A percentile compares a stretch with the other conserved stretches of the same genome.
phyloP scores from a whole-genome alignment of 352 stramenopile species.

The Pythium coloratum region DNA sequence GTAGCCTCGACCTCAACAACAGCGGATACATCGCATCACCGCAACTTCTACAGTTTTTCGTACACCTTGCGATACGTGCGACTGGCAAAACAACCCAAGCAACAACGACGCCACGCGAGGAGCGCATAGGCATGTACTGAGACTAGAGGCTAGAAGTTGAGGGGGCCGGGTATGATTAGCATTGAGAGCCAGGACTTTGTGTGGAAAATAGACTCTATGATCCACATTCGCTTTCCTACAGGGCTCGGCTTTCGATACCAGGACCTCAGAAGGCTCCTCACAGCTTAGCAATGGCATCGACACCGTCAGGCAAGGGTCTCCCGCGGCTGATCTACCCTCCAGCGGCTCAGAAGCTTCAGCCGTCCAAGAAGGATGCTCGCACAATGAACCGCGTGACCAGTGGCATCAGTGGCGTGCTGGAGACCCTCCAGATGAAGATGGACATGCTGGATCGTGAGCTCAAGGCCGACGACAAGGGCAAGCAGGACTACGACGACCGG shows the following conservation, averaged over 20 bases:
- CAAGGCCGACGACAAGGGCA: conserved; percentile 72
- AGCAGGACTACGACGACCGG: conserved; percentile 78
- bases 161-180: neutral
- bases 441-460: conserved; percentile 69
- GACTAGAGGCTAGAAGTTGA: neutral
- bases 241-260: no score
- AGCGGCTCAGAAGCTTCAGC: conserved; percentile 39
- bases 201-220: neutral
- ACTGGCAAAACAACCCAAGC: neutral
- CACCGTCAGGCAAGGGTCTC: conserved; percentile 25
- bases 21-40: conserved; percentile 67
- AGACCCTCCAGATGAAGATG: conserved; percentile 59
- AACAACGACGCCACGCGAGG: neutral
- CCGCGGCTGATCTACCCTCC: conserved; percentile 57
- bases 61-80: conserved; percentile 35
- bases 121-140: conserved; percentile 15
- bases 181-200: neutral
- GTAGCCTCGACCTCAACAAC: conserved; percentile 43
- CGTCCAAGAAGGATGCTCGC: conserved; percentile 52
- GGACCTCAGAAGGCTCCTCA: neutral
- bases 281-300: conserved; percentile 6
- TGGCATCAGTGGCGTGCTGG: conserved; percentile 64
- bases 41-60: conserved; percentile 61
- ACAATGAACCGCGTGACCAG: conserved; percentile 77
- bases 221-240: neutral